Percentiles rank a stretch among this genome's conserved stretches.
phyloP scores from a whole-genome alignment of 257 asterid species.

The Solanum rostratum region DNA sequence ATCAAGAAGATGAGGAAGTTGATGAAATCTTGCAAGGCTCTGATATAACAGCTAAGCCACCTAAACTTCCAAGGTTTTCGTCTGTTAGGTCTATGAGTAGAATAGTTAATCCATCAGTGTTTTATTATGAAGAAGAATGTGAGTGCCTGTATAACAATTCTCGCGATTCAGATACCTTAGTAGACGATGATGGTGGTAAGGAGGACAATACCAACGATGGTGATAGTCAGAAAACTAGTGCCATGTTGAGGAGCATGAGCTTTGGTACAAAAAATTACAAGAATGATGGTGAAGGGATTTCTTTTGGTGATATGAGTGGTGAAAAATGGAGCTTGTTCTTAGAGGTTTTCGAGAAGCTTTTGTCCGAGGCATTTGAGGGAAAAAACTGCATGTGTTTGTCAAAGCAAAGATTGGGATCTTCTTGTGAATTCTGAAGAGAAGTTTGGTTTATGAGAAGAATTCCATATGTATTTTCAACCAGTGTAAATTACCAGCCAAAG shows the following conservation, averaged over 20 bases:
- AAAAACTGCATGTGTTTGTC: slow-evolving; percentile 60
- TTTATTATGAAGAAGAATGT: slow-evolving; percentile 7
- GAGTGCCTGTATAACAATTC: neutral
- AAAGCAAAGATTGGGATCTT: slow-evolving; percentile 71
- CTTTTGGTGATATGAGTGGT: slow-evolving; percentile 55
- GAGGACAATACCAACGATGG: neutral
- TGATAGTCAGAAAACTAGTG: slow-evolving; percentile 14
- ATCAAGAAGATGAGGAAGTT: slow-evolving; percentile 3
- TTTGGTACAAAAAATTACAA: slow-evolving; percentile 37
- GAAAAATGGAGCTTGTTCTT: slow-evolving; percentile 55
- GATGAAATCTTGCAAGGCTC: slow-evolving; percentile 6
- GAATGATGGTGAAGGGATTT: slow-evolving; percentile 43
- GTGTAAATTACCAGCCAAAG: slow-evolving; percentile 11
- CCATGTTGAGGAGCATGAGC: slow-evolving; percentile 65
- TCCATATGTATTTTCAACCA: neutral
- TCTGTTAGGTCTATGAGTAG: slow-evolving; percentile 20
- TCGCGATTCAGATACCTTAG: neutral
- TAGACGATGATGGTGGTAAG: neutral
- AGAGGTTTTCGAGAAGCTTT: slow-evolving; percentile 39
- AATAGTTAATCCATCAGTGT: slow-evolving; percentile 10
- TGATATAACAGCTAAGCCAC: slow-evolving; percentile 29
- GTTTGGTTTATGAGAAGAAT: neutral
- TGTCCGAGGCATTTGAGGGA: slow-evolving; percentile 61
- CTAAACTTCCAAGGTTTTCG: slow-evolving; percentile 38
- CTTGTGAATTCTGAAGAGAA: slow-evolving; percentile 63